Evolutionary conservation across 2,329 filamentous ascomycete species (phyloP).

Genomic region (Pseudocercospora macadamiae): DNA sequence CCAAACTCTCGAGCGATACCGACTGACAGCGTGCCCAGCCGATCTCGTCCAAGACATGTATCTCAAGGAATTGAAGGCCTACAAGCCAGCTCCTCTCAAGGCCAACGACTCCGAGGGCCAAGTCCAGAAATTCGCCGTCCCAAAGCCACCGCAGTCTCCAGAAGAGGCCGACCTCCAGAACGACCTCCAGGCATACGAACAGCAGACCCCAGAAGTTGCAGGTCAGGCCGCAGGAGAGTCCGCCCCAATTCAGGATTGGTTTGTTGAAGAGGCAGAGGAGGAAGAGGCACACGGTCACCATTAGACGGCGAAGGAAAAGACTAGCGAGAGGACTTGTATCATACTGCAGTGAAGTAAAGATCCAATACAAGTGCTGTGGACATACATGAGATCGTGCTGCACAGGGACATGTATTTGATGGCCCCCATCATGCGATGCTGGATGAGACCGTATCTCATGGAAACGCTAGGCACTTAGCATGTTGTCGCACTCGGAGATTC

Average conservation of each 20-base stretch:
- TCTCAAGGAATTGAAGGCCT: constrained; percentile 91
- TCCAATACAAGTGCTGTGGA: constrained; percentile 17
- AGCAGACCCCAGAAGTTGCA: constrained; percentile 91
- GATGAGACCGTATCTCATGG: too few species aligned
- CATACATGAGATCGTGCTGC: neutral
- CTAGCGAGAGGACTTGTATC: constrained; percentile 11
- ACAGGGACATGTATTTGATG: too few species aligned
- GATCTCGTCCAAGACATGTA: constrained; percentile 98
- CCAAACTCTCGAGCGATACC: neutral
- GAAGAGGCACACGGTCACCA: constrained; percentile 20
- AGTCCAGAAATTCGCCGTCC: constrained; percentile 82
- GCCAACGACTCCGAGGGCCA: constrained; percentile 84
- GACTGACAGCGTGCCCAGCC: constrained; percentile 57
- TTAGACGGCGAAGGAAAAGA: neutral
- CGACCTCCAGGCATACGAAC: constrained; percentile 93
- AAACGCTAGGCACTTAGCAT: too few species aligned
- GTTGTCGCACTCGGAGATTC: too few species aligned
- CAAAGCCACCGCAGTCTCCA: constrained; percentile 81
- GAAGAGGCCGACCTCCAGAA: constrained; percentile 92
- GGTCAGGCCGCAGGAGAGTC: constrained; percentile 69
- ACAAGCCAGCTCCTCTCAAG: constrained; percentile 86
- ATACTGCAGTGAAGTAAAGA: constrained; percentile 19
- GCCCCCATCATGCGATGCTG: too few species aligned
- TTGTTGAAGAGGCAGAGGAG: constrained; percentile 32
- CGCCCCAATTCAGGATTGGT: constrained; percentile 69